These are phyloP conservation scores for Nakazawaea ishiwadae DNA, from an alignment of 805 yeast species.

Conservation along the genomic window DNA sequence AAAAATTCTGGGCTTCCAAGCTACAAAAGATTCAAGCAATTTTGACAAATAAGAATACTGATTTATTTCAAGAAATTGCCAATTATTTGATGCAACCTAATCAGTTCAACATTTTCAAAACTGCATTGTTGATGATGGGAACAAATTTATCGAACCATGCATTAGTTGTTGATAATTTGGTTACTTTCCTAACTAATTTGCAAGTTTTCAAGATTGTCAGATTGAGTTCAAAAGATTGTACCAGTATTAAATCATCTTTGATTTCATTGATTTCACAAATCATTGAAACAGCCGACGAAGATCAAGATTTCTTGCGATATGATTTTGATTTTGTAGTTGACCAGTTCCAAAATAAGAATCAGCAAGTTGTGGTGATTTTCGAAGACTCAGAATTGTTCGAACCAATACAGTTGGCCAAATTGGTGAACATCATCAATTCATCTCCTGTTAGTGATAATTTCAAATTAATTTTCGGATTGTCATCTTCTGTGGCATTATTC, in stretches of 20 bases:
- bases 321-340: conserved; percentile 24
- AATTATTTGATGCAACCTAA: conserved; percentile 18
- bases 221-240: conserved; percentile 32
- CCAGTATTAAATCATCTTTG: conserved; percentile 30
- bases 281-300: conserved; percentile 17
- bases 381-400: conserved; percentile 32
- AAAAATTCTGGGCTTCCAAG: conserved; percentile 33
- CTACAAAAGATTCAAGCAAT: conserved; percentile 23
- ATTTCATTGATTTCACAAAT: conserved; percentile 28
- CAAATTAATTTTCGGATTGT: conserved; percentile 26
- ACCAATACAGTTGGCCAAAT: conserved; percentile 18
- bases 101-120: conserved; percentile 21
- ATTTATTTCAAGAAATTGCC: conserved; percentile 28
- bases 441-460: conserved; percentile 8
- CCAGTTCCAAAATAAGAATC: conserved; percentile 12
- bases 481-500: conserved; percentile 29
- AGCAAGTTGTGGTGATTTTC: conserved; percentile 21
- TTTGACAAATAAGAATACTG: conserved; percentile 28
- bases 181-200: conserved; percentile 14
- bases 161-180: conserved; percentile 26
- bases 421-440: conserved; percentile 13
- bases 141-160: conserved; percentile 38
- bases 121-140: conserved; percentile 35
- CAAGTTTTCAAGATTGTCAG: conserved; percentile 22
- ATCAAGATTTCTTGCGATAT: conserved; percentile 14